These are phyloP conservation scores for Rhodotorula diobovata DNA, from an alignment of 768 basidiomycete genomes.

Conservation along the genomic window DNA sequence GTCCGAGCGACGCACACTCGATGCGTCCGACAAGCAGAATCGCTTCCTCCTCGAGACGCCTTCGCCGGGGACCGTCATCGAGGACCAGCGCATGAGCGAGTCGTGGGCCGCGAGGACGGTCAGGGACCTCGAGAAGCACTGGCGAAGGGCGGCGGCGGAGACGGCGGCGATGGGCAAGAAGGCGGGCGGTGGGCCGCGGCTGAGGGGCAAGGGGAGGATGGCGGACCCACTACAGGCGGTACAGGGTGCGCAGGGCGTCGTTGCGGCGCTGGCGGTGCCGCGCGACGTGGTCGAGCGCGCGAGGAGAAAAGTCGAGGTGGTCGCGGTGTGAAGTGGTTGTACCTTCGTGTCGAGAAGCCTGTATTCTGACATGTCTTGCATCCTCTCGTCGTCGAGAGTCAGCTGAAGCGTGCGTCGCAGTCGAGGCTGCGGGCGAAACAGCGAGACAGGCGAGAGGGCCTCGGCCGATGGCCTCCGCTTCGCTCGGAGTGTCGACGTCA, in stretches of 20 bases:
- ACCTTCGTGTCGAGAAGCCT: too few relatives aligned
- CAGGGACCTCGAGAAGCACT: neutral
- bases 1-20: constrained; percentile 4
- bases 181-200: neutral
- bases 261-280: neutral
- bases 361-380: too few relatives aligned
- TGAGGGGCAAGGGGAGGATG: neutral
- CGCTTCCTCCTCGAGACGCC: constrained; percentile 18
- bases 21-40: constrained; percentile 18
- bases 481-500: too few relatives aligned
- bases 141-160: neutral
- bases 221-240: too few relatives aligned
- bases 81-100: constrained; percentile 13
- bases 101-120: constrained; percentile 27
- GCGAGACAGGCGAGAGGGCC: too few relatives aligned
- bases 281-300: constrained; percentile 13
- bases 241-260: neutral
- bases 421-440: too few relatives aligned
- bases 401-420: too few relatives aligned
- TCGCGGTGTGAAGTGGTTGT: neutral
- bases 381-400: too few relatives aligned
- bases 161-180: too few relatives aligned
- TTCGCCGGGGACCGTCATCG: constrained; percentile 6
- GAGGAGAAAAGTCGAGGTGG: constrained; percentile 16
- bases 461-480: too few relatives aligned